phyloP scores from a whole-genome alignment of 1,284 basidiomycete genomes.

The Vanrija sp. region DNA sequence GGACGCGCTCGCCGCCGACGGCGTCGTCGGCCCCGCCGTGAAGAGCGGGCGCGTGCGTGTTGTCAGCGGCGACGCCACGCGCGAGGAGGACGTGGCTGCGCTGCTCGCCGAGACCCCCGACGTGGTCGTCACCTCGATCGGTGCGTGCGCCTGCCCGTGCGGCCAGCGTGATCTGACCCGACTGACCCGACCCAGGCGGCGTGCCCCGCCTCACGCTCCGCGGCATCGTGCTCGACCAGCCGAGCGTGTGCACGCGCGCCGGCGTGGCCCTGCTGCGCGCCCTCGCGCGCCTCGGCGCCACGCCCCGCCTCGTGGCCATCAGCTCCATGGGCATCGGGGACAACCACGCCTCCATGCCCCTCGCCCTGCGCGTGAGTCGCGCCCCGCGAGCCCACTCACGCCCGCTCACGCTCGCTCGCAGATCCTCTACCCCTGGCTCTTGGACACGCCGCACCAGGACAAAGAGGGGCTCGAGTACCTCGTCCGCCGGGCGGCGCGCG shows the following conservation, averaged over 20 bases:
- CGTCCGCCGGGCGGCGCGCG: slow-evolving; percentile 13
- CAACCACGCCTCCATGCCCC: slow-evolving; percentile 23
- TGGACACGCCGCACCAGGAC: slow-evolving; percentile 26
- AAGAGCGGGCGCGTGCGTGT: slow-evolving; percentile 15
- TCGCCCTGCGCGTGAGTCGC: slow-evolving; percentile 19
- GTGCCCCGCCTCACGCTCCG: slow-evolving; percentile 10
- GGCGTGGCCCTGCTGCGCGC: slow-evolving; percentile 16
- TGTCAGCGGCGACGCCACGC: slow-evolving; percentile 28
- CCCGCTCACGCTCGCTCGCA: background rate
- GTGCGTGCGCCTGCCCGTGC: slow-evolving; percentile 11
- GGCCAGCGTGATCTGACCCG: background rate
- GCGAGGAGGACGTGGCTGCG: slow-evolving; percentile 18
- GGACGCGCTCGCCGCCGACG: slow-evolving; percentile 15
- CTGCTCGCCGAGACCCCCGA: slow-evolving; percentile 20
- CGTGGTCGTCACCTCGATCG: slow-evolving; percentile 24
- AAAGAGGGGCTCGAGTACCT: slow-evolving; percentile 31
- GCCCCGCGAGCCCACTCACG: background rate
- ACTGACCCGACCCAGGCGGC: slow-evolving; percentile 11
- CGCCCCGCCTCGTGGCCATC: slow-evolving; percentile 24
- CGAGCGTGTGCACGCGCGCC: slow-evolving; percentile 21
- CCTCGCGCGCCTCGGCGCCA: slow-evolving; percentile 2
- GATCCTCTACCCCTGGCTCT: slow-evolving; percentile 22
- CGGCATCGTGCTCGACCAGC: slow-evolving; percentile 22
- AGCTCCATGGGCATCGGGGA: slow-evolving; percentile 31
- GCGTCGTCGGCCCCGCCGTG: slow-evolving; percentile 8